Percentiles rank a stretch among this genome's conserved stretches.
Evolutionary conservation across 2,329 filamentous ascomycete genomes (phyloP).

Genomic region (Calonectria hongkongensis): DNA sequence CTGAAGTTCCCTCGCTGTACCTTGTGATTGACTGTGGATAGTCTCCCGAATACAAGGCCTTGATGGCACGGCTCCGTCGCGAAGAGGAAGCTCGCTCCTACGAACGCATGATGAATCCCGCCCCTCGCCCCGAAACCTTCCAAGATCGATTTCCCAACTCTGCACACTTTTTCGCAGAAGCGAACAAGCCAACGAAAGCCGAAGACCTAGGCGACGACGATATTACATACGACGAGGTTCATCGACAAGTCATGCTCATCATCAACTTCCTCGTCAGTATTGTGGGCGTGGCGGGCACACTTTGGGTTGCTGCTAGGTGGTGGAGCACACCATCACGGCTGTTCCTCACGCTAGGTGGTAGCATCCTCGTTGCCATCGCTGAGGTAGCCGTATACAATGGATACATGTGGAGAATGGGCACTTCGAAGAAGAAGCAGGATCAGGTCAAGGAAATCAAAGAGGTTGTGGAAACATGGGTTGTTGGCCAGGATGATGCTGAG

Average conservation of each 20-base stretch:
- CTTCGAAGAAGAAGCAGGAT: constrained; percentile 79
- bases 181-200: constrained; percentile 67
- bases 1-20: not conserved
- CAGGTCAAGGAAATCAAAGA: constrained; percentile 79
- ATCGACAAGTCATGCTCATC: constrained; percentile 88
- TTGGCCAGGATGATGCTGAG: constrained; percentile 64
- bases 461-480: constrained; percentile 83
- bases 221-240: constrained; percentile 81
- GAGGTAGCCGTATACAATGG: constrained; percentile 87
- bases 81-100: constrained; percentile 90
- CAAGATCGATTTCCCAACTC: constrained; percentile 73
- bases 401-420: constrained; percentile 82
- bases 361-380: constrained; percentile 81
- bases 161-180: constrained; percentile 74
- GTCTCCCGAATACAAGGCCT: constrained; percentile 87
- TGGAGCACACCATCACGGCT: constrained; percentile 83
- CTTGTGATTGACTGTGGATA: constrained; percentile 59
- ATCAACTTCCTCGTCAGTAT: constrained; percentile 94
- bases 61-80: constrained; percentile 89
- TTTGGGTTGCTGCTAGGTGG: constrained; percentile 86
- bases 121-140: constrained; percentile 74
- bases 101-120: constrained; percentile 84
- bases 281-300: constrained; percentile 83
- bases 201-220: constrained; percentile 76
- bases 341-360: constrained; percentile 82